Evolutionary conservation across 371 early-diverging fungal species (phyloP).

Genomic region (Dichotomocladium elegans): DNA sequence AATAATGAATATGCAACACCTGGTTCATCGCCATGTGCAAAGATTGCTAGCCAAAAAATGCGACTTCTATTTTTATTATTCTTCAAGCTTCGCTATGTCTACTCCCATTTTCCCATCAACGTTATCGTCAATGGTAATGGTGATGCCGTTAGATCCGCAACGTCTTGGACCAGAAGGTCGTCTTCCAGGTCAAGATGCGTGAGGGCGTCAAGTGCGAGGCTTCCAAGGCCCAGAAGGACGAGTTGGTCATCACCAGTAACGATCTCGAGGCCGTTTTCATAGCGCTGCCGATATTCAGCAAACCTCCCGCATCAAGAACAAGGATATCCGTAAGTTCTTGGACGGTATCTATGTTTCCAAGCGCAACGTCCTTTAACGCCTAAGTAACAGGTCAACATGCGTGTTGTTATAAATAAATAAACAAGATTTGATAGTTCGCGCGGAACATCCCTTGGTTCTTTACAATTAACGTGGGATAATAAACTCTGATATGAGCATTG

Average conservation of each 20-base stretch:
- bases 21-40: no score
- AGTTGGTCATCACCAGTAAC: conserved; percentile 93
- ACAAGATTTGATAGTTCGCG: no score
- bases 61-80: no score
- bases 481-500: no score
- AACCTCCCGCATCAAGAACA: conserved; percentile 72
- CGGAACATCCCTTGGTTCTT: no score
- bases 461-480: no score
- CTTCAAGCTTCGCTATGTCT: conserved; percentile 99
- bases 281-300: conserved; percentile 76
- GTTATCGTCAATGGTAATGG: conserved; percentile 85
- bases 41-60: no score
- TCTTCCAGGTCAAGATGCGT: conserved; percentile 86
- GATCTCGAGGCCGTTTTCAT: conserved; percentile 95
- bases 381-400: no score
- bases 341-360: conserved; percentile 99
- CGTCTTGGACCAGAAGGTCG: conserved; percentile 98
- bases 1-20: no score
- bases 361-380: conserved; percentile 43
- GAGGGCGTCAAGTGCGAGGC: conserved; percentile 85
- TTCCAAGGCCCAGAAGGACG: conserved; percentile 93
- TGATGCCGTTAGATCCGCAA: conserved; percentile 93
- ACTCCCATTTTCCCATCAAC: conserved; percentile 99
- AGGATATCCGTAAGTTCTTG: conserved; percentile 99
- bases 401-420: no score